phyloP scores from a whole-genome alignment of 257 asterid genomes.

The Osmanthus fragrans region DNA sequence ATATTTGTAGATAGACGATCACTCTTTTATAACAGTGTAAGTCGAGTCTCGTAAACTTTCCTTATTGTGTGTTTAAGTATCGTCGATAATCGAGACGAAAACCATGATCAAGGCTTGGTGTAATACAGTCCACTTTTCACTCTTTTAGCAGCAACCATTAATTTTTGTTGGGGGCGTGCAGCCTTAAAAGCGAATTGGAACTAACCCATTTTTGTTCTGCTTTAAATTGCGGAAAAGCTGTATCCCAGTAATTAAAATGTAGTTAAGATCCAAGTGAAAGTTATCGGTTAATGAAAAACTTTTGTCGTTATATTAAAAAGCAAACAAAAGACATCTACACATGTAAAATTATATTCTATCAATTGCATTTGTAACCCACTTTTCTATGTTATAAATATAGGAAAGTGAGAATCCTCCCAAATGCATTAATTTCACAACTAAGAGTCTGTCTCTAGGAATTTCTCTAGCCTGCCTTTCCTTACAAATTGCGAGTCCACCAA shows the following conservation, averaged over 20 bases:
- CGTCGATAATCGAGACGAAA: background rate
- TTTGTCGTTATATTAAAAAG: conserved; percentile 18
- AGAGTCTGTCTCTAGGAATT: conserved; percentile 17
- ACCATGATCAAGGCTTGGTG: conserved; percentile 11
- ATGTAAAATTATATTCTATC: conserved; percentile 13
- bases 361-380: conserved; percentile 10
- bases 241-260: conserved; percentile 7
- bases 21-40: no score
- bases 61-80: background rate
- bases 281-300: conserved; percentile 10
- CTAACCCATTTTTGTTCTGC: background rate
- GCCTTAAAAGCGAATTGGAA: background rate
- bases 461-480: no score
- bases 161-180: background rate
- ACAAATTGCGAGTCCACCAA: no score
- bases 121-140: conserved; percentile 9
- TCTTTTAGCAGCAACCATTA: background rate
- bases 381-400: conserved; percentile 20
- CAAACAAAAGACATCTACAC: conserved; percentile 19
- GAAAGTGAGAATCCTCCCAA: conserved; percentile 29
- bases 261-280: background rate
- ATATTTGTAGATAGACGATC: no score
- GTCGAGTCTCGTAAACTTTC: background rate
- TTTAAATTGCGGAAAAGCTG: conserved; percentile 18
- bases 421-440: conserved; percentile 20